A percentile compares a stretch with the other conserved stretches of the same genome.
phyloP scores from a whole-genome alignment of 1,139 yeast genomes.

The Pichia terricola region DNA sequence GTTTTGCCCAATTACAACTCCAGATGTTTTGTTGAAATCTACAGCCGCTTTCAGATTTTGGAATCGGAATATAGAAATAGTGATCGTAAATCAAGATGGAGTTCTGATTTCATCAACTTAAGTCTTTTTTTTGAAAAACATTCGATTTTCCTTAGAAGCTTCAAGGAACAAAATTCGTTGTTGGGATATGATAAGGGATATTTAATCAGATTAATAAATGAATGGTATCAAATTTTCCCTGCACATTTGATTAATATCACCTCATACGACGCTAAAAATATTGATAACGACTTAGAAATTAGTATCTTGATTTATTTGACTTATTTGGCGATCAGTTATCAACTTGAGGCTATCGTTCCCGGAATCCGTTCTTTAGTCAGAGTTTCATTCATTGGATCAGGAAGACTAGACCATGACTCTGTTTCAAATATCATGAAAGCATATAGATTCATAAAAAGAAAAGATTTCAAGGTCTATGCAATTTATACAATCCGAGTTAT shows the following conservation, averaged over 20 bases:
- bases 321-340: conserved; percentile 1
- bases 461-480: conserved; percentile 1
- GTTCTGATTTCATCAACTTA: conserved; percentile 4
- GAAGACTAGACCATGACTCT: background rate
- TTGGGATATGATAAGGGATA: conserved; percentile 5
- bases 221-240: conserved; percentile 9
- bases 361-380: background rate
- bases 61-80: background rate
- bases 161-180: background rate
- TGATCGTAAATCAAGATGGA: background rate
- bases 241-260: conserved; percentile 2
- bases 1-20: conserved; percentile 1
- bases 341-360: background rate
- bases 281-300: conserved; percentile 1
- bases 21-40: background rate
- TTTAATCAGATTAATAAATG: conserved; percentile 5
- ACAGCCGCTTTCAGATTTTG: background rate
- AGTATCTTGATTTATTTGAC: conserved; percentile 2
- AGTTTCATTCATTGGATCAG: background rate
- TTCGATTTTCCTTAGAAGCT: background rate
- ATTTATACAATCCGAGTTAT: conserved; percentile 7
- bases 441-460: background rate
- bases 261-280: background rate
- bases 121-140: conserved; percentile 6
- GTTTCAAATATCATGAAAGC: background rate